Percentiles rank a stretch among this genome's conserved stretches.
Evolutionary conservation across 2,329 filamentous ascomycete species (phyloP).

Genomic region (Didymosphaeria variabile): DNA sequence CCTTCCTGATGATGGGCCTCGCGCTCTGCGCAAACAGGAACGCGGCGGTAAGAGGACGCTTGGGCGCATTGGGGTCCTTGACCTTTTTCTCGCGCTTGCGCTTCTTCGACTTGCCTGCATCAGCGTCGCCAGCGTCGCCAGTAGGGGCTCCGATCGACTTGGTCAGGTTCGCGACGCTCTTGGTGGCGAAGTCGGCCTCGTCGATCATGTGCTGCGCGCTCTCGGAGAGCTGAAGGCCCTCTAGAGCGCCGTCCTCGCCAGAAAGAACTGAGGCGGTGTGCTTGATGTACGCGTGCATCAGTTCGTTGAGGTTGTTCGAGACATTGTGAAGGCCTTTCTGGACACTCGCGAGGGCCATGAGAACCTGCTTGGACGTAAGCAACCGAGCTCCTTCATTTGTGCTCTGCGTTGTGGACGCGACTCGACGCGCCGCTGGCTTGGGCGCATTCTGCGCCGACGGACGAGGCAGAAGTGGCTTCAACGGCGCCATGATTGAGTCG

Average conservation of each 20-base stretch:
- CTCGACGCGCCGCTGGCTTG: conserved; percentile 10
- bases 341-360: conserved; percentile 79
- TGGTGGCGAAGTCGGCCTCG: conserved; percentile 34
- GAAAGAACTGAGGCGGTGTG: conserved; percentile 83
- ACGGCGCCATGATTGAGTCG: conserved; percentile 29
- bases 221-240: conserved; percentile 55
- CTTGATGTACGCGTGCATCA: conserved; percentile 84
- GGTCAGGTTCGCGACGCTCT: conserved; percentile 29
- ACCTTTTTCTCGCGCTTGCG: conserved; percentile 86
- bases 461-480: conserved; percentile 6
- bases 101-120: conserved; percentile 56
- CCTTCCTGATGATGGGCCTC: conserved; percentile 80
- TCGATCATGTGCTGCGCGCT: conserved; percentile 50
- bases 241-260: conserved; percentile 45
- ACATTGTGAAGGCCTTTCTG: conserved; percentile 62
- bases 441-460: conserved; percentile 8
- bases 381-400: conserved; percentile 38
- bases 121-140: conserved; percentile 26
- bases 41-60: conserved; percentile 92
- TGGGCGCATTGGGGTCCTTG: conserved; percentile 88
- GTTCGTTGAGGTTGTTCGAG: conserved; percentile 72
- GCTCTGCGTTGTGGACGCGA: conserved; percentile 1
- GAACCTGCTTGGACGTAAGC: conserved; percentile 63
- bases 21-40: conserved; percentile 94
- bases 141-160: conserved; percentile 20